Base-by-base conservation (phyloP, 139 green algal genomes). In the Tetraselmis chui region DNA sequence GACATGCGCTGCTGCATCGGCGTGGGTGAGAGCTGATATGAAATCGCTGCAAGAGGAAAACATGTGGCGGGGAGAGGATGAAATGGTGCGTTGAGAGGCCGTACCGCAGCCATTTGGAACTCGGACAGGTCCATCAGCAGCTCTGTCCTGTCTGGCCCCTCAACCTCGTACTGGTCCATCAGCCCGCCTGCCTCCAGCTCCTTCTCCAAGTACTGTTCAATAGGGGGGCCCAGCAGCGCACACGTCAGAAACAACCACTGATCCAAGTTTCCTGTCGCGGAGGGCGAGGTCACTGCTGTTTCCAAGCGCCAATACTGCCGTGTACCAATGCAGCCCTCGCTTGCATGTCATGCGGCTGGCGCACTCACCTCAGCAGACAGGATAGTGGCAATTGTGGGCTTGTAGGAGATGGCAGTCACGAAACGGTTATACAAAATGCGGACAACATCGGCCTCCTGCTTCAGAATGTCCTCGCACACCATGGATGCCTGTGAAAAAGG, bases 381-480 rank as follows among this genome's bases (percentile, higher is more conserved):
- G 11, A 98, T 85, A 1, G 97, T 99, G 25, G 92, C 91, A 27
- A 99, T 86, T 29, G 96, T 98, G 75, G 96, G 97, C 88, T 95
- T 97, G 92, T 97, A 98, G 18, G 90, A 86, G 85, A 99, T 96
- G 31, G 94, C 95, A 0, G 90, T 96, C 31, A 91, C 80, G 89
- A 99, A 99, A 82, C 92, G 88, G 90, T 99, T 99, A 90, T 94
- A 99, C 28, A 99, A 45, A 28, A 98, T 85, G 75, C 91, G 89
- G 0, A 90, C 85, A 0, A 89, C 91, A 59, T 97, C 94, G 75
- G 90, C 93, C 83, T 97, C 90, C 0, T 88, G 89, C 90, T 97
- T 96, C 80, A 98, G 83, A 27, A 99, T 83, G 85, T 98, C 92
- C 83, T 99, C 97, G 29, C 93, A 87, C 30, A 99, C 91, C 28